Evolutionary conservation across 768 basidiomycete species (phyloP).

Genomic region (Clathrus columnatus): DNA sequence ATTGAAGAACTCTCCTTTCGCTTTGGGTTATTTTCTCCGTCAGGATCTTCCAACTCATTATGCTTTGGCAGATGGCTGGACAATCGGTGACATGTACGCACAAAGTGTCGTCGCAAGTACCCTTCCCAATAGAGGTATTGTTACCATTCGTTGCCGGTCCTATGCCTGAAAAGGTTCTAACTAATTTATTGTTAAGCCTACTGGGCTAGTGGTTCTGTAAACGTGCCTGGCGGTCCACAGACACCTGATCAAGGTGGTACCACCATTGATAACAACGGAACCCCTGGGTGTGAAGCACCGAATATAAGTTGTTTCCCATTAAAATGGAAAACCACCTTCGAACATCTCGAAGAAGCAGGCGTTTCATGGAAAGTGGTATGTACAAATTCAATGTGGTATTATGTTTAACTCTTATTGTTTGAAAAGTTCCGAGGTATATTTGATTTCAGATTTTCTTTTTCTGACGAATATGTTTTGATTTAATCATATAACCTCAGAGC

Average conservation of each 20-base stretch:
- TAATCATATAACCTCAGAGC: neutral
- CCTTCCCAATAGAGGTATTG: conserved; percentile 3
- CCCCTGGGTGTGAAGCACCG: conserved; percentile 3
- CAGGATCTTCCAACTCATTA: conserved; percentile 11
- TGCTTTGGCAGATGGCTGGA: conserved; percentile 11
- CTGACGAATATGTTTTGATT: neutral
- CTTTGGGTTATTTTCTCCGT: conserved; percentile 8
- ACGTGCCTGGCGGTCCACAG: conserved; percentile 12
- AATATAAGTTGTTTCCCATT: conserved; percentile 10
- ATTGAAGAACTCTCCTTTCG: conserved; percentile 6
- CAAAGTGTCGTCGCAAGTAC: conserved; percentile 10
- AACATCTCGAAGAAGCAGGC: conserved; percentile 8
- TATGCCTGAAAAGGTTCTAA: no score
- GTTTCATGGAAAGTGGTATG: conserved; percentile 6
- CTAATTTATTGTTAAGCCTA: conserved; percentile 4
- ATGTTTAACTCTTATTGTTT: neutral
- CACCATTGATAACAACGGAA: conserved; percentile 12
- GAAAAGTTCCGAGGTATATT: conserved; percentile 9
- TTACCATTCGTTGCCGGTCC: no score
- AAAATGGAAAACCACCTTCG: conserved; percentile 9
- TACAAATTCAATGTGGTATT: neutral
- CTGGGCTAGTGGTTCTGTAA: conserved; percentile 13
- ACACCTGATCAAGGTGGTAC: conserved; percentile 5
- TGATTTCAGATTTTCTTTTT: neutral
- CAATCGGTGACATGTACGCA: conserved; percentile 14